Conservation (phyloP, 768 basidiomycete species). For the Rhizopogon roseolus region DNA sequence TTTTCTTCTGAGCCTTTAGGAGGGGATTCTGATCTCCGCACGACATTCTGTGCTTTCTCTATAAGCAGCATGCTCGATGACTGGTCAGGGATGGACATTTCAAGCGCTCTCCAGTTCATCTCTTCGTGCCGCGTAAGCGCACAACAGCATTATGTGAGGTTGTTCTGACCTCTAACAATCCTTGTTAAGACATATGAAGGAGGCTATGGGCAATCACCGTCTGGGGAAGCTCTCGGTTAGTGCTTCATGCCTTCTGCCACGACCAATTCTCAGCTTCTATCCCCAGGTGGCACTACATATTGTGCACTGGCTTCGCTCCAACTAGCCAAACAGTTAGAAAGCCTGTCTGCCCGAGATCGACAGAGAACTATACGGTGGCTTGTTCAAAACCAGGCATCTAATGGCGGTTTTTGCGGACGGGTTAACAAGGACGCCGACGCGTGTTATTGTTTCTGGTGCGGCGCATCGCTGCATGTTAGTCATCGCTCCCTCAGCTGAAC, state of each 20-base stretch:
- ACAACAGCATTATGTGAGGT: neutral
- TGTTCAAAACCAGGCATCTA: slow-evolving; percentile 53
- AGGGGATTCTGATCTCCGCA: slow-evolving; percentile 75
- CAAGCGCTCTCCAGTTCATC: slow-evolving; percentile 59
- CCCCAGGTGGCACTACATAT: slow-evolving; percentile 87
- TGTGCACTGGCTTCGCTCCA: slow-evolving; percentile 77
- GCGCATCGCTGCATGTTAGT: slow-evolving; percentile 70
- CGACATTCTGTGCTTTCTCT: slow-evolving; percentile 83
- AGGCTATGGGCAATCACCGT: slow-evolving; percentile 81
- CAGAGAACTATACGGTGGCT: slow-evolving; percentile 72
- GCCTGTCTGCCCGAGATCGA: slow-evolving; percentile 34
- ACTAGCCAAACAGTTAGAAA: slow-evolving; percentile 33
- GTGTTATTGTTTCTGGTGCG: slow-evolving; percentile 97
- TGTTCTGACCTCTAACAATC: neutral
- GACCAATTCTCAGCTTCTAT: neutral
- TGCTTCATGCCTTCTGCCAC: neutral
- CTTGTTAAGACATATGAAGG: slow-evolving; percentile 75
- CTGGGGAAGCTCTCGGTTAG: slow-evolving; percentile 81
- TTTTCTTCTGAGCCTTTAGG: slow-evolving; percentile 68
- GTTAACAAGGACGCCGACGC: slow-evolving; percentile 87
- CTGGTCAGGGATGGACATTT: slow-evolving; percentile 69
- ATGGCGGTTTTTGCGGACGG: slow-evolving; percentile 84
- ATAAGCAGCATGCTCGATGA: slow-evolving; percentile 76
- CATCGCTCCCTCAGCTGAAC: neutral
- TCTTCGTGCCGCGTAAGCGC: slow-evolving; percentile 64